Percentiles rank a stretch among this genome's conserved stretches.
phyloP scores from a whole-genome alignment of 805 yeast genomes.

The Candida sonorensis region DNA sequence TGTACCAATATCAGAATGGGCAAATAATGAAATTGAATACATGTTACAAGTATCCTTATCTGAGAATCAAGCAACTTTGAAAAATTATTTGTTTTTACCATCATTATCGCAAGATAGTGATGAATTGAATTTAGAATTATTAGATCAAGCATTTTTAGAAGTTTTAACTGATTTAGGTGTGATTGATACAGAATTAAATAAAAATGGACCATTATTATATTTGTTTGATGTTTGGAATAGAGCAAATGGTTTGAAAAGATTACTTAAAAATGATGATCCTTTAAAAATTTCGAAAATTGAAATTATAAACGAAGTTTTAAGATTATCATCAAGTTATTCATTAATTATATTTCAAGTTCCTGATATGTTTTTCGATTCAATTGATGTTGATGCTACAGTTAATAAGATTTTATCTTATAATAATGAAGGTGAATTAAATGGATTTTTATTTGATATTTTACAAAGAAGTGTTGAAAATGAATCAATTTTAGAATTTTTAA shows the following conservation, averaged over 20 bases:
- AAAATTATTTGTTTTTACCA: constrained; percentile 13
- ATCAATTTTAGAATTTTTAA: constrained; percentile 50
- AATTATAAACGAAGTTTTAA: constrained; percentile 41
- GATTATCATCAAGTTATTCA: constrained; percentile 54
- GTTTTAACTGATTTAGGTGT: constrained; percentile 47
- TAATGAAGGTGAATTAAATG: constrained; percentile 25
- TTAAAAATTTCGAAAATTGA: constrained; percentile 29
- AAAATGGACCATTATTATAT: constrained; percentile 36
- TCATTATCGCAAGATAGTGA: constrained; percentile 20
- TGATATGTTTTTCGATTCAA: constrained; percentile 46
- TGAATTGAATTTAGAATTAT: constrained; percentile 23
- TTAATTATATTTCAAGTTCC: constrained; percentile 63
- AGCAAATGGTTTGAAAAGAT: constrained; percentile 35
- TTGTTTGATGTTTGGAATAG: constrained; percentile 38
- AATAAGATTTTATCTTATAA: constrained; percentile 20
- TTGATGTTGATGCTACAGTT: constrained; percentile 25
- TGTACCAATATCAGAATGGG: constrained; percentile 30
- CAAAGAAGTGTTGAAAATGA: constrained; percentile 62
- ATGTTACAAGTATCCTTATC: constrained; percentile 31
- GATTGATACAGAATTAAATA: constrained; percentile 19
- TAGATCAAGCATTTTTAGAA: constrained; percentile 51
- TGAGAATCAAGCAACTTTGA: constrained; percentile 13
- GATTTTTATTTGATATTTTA: constrained; percentile 49
- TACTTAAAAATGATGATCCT: constrained; percentile 35
- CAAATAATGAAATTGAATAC: constrained; percentile 29